Base-by-base conservation (phyloP, 192 early-diverging fungal species). In the Gryganskiella cystojenkinii region DNA sequence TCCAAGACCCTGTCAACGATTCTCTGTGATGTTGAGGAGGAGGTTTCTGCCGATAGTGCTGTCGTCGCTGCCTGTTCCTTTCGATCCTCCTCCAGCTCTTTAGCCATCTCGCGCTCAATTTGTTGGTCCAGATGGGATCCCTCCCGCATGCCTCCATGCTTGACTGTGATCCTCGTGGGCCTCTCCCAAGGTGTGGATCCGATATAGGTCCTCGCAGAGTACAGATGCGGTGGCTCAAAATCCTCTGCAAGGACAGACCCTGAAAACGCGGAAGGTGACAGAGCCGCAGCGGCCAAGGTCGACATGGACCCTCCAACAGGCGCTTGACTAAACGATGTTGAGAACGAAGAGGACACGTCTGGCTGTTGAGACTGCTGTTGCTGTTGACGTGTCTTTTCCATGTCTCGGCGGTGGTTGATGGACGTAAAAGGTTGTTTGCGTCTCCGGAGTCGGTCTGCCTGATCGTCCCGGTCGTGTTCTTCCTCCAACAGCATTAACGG, bases 171-270 rank as follows among this genome's bases (percentile, higher is more conserved):
- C 25, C 74, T 44, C 1, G 74, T 78, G 11, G 74, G 74, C 74
- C 68, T 78, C 56, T 78, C 74, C 74, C 74, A 78, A 8, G 74
- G 74, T 13, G 74, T 78, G 11, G 59, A 53, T 11, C 74, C 74
- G 2, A 78, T 61, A 60, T 78, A 78, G 7, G 66, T 78, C 42
- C 74, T 63, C 13, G 74, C 74, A 19, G 66, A 69, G 17, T 57
- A 78, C 40, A 78, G n/a, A 64, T 78, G 74, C 2, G 74, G 74
- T 9, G 74, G 74, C 35, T 78, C 74, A 47, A 78, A 78, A 59
- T 78, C 61, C 5, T 35, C 37, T 15, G 37, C 13, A 40, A 40
- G 37, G 13, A 40, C 5, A 40, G 37, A 40, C 13, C 37, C 37
- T 40, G 37, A 40, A 40, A 40, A 5, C 37, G 37, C 13, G 13